These are phyloP conservation scores for Acrocalymma vagum DNA, from an alignment of 2,329 filamentous ascomycete species.

Conservation along the genomic window DNA sequence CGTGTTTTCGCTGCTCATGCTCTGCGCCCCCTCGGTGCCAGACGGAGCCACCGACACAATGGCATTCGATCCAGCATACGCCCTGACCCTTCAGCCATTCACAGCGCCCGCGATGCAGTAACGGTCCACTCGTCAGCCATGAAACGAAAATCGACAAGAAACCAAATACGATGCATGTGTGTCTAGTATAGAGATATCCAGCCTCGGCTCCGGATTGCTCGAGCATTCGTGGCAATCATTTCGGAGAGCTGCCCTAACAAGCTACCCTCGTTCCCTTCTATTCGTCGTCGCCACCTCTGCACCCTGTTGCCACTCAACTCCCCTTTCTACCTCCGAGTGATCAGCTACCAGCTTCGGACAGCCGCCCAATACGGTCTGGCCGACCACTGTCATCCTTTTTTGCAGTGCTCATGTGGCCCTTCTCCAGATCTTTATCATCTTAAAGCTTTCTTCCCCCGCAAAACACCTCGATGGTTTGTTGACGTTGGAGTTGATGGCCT, in stretches of 20 bases:
- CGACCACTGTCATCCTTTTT: conserved; percentile 18
- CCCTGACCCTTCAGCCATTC: conserved; percentile 19
- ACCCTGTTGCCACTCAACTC: conserved; percentile 34
- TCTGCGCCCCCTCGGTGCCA: too few relatives aligned
- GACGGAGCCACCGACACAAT: not conserved
- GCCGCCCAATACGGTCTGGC: conserved; percentile 25
- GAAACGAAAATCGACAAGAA: conserved; percentile 10
- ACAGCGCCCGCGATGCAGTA: conserved; percentile 13
- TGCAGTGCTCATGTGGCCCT: conserved; percentile 35
- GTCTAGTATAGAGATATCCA: conserved; percentile 9
- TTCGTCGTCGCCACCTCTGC: conserved; percentile 18
- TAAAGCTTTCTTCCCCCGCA: conserved; percentile 39
- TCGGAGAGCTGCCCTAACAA: conserved; percentile 39
- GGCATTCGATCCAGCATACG: conserved; percentile 2
- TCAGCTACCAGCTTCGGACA: conserved; percentile 23
- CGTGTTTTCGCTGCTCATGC: too few relatives aligned
- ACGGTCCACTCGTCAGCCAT: conserved; percentile 9
- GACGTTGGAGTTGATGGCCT: conserved; percentile 6
- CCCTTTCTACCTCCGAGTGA: conserved; percentile 29
- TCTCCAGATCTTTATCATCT: conserved; percentile 20
- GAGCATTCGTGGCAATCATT: conserved; percentile 36
- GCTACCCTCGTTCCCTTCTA: conserved; percentile 24
- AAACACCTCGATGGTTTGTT: conserved; percentile 17
- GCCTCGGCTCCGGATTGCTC: conserved; percentile 28
- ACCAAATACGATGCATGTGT: conserved; percentile 28